These are phyloP conservation scores for Termitomyces sp. DNA, from an alignment of 768 basidiomycete species.

Conservation along the genomic window DNA sequence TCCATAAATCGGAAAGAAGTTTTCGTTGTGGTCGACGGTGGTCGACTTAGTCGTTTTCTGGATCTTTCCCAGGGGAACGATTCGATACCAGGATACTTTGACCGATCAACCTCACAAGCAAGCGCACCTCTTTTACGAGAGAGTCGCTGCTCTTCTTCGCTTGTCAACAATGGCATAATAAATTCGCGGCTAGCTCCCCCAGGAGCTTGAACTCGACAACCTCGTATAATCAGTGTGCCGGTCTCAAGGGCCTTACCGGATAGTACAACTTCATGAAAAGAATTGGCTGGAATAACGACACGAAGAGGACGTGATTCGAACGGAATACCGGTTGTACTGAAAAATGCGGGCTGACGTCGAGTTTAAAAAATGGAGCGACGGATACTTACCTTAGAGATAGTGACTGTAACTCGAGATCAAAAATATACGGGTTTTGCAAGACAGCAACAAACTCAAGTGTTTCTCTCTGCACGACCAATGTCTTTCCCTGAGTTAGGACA, in stretches of 20 bases:
- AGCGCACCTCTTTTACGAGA: conserved; percentile 52
- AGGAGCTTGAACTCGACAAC: conserved; percentile 72
- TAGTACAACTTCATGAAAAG: conserved; percentile 68
- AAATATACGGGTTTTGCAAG: conserved; percentile 88
- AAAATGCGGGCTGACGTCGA: background rate
- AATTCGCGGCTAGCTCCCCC: conserved; percentile 71
- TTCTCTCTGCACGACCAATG: conserved; percentile 78
- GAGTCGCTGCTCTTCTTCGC: conserved; percentile 61
- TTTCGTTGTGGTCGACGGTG: conserved; percentile 16
- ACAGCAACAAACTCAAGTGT: conserved; percentile 74
- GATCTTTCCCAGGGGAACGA: conserved; percentile 57
- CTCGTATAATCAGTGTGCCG: conserved; percentile 69
- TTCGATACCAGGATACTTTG: conserved; percentile 71
- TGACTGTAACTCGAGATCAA: conserved; percentile 84
- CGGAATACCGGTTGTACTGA: conserved; percentile 74
- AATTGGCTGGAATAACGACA: conserved; percentile 66
- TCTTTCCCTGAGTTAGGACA: conserved; percentile 37
- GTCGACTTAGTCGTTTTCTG: conserved; percentile 32
- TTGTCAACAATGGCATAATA: conserved; percentile 65
- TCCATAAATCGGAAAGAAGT: conserved; percentile 53
- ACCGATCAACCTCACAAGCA: conserved; percentile 60
- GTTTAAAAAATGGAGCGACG: background rate
- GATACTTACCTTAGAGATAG: conserved; percentile 65
- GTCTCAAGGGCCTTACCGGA: conserved; percentile 57
- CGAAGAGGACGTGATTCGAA: conserved; percentile 64